Conservation (phyloP, 2,329 filamentous ascomycete species). For the Acephala macrosclerotiorum region DNA sequence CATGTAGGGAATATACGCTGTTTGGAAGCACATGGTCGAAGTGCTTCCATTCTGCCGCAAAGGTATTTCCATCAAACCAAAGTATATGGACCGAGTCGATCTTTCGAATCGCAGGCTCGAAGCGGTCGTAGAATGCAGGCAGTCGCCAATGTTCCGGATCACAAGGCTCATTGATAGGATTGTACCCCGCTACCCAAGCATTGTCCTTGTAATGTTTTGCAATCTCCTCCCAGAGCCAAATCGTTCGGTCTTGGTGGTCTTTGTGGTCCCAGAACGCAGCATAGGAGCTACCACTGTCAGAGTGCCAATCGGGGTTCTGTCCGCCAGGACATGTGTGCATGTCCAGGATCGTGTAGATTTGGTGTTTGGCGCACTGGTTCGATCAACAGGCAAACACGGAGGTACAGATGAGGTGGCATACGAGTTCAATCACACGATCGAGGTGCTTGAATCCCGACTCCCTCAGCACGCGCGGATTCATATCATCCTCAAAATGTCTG, state of each 20-base stretch:
- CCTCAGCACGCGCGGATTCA: constrained; percentile 57
- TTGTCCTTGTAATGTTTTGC: constrained; percentile 52
- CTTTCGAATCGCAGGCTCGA: constrained; percentile 49
- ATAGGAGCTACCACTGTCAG: constrained; percentile 47
- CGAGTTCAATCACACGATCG: constrained; percentile 55
- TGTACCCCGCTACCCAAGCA: constrained; percentile 45
- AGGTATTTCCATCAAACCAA: constrained; percentile 60
- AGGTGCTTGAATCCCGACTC: constrained; percentile 56
- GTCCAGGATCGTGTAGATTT: constrained; percentile 54
- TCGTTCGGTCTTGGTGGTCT: constrained; percentile 53
- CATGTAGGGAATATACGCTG: constrained; percentile 60
- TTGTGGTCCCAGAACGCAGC: constrained; percentile 56
- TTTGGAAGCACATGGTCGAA: constrained; percentile 54
- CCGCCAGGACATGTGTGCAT: constrained; percentile 54
- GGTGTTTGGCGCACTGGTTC: constrained; percentile 46
- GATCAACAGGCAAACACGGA: not conserved
- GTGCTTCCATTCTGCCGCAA: constrained; percentile 57
- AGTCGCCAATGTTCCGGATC: constrained; percentile 47
- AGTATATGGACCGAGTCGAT: constrained; percentile 57
- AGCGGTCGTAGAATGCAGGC: constrained; percentile 50
- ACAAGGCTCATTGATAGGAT: constrained; percentile 45
- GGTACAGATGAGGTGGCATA: constrained; percentile 12
- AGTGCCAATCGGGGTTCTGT: constrained; percentile 58
- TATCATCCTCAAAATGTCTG: constrained; percentile 61
- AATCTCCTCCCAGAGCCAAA: constrained; percentile 53